Base-by-base conservation (phyloP, 208 protist genomes). In the Leishmania tropica region DNA sequence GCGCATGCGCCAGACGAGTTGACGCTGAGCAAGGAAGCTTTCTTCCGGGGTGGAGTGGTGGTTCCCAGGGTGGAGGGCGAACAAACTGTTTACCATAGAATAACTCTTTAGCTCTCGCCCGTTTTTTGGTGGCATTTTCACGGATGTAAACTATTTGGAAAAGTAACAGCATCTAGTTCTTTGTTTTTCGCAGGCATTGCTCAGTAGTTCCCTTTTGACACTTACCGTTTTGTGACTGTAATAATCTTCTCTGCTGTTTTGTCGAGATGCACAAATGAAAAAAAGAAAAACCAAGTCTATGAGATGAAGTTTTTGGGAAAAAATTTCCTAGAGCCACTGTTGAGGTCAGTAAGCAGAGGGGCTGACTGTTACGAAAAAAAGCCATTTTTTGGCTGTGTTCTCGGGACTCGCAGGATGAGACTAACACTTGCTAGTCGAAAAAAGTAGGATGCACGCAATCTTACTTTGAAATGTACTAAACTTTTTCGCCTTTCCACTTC, bases 21-120 rank as follows among this genome's bases (percentile, higher is more conserved):
- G 48, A 65, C 62, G 21, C 54, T 87, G 5, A 87, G 56, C n/a
- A 75, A 71, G n/a, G 84, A 84, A 31, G 78, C 81, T 5, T 87
- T 87, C 40, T 87, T 87, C 65, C 73, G 77, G 13, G 84, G 80
- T 11, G 85, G 85, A 0, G 70, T 89, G 3, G 54, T 87, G 2
- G 53, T 42, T 73, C 78, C 78, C n/a, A 48, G 42, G 10, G 40
- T 45, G 8, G 13, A 28, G 1, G 60, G 73, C 65, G 64, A 62
- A 2, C 40, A 28, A 31, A 78, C 45, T 6, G n/a, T 75, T 2
- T 85, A 79, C 54, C 1, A 11, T 0, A 48, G 70, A 53, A 81
- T 71, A 45, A 78, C 70, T 48, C 53, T 68, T 47, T 74, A 42
- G 65, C 60, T 72, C 62, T 54, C 47, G 53, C 76, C 76, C n/a